Evolutionary conservation across 768 basidiomycete species (phyloP).

Genomic region (Tephrocybe rancida): DNA sequence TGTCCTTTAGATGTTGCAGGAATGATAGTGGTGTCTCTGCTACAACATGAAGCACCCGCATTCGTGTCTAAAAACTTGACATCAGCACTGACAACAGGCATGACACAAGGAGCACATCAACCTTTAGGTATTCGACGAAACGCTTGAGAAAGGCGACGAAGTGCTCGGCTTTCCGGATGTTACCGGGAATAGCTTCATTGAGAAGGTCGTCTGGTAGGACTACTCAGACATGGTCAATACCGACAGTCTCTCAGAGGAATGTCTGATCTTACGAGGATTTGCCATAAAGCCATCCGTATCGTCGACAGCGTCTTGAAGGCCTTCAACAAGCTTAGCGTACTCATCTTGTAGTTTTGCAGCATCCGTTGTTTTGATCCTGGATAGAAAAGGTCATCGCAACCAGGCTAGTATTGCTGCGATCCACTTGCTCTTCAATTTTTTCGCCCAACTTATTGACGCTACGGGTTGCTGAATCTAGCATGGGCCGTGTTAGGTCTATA

Average conservation of each 20-base stretch:
- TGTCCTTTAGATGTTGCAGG: constrained; percentile 96
- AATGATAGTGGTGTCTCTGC: constrained; percentile 98
- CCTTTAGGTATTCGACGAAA: constrained; percentile 98
- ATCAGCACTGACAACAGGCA: neutral
- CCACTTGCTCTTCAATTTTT: constrained; percentile 89
- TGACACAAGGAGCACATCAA: constrained; percentile 26
- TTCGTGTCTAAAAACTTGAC: constrained; percentile 74
- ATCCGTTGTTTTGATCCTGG: constrained; percentile 93
- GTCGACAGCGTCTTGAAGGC: constrained; percentile 78
- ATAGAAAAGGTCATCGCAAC: neutral
- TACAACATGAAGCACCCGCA: constrained; percentile 99
- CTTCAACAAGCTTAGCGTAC: constrained; percentile 93
- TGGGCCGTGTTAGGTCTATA: constrained; percentile 95
- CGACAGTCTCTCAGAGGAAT: neutral
- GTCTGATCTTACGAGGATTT: constrained; percentile 69
- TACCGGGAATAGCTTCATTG: constrained; percentile 95
- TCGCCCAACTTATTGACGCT: constrained; percentile 87
- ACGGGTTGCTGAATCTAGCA: constrained; percentile 92
- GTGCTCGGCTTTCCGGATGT: constrained; percentile 98
- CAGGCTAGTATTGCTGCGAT: neutral
- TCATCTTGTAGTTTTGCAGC: constrained; percentile 95
- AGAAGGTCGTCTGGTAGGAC: constrained; percentile 94
- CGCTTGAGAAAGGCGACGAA: constrained; percentile 98
- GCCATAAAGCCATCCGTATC: constrained; percentile 87
- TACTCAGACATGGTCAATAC: constrained; percentile 28